Evolutionary conservation across 108 stramenopile genomes (phyloP).

Genomic region (Nitzschia palea): DNA sequence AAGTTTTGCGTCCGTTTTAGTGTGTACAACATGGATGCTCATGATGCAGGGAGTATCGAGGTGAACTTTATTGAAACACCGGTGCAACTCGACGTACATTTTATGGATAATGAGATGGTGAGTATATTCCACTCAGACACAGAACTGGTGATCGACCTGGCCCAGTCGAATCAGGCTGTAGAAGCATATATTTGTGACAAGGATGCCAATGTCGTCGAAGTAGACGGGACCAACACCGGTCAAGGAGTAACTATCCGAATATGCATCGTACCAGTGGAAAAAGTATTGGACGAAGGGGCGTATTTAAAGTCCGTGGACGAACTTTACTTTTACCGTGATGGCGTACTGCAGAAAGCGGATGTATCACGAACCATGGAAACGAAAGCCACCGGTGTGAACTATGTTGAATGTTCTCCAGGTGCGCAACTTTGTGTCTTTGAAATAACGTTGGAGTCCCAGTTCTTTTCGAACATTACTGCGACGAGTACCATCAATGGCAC

Average conservation of each 20-base stretch:
- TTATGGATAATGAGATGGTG: not conserved
- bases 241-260: conserved; percentile 9
- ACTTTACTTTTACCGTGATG: not conserved
- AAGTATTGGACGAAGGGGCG: not conserved
- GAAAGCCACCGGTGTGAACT: not conserved
- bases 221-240: not conserved
- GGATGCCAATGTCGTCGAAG: conserved; percentile 1
- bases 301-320: not conserved
- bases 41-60: not conserved
- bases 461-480: not conserved
- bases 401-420: not conserved
- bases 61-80: conserved; percentile 7
- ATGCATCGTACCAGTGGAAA: not conserved
- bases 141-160: not conserved
- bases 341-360: not conserved
- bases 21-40: conserved; percentile 5
- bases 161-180: not conserved
- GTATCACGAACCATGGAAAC: not conserved
- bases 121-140: not conserved
- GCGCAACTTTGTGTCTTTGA: conserved; percentile 1
- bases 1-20: conserved; percentile 9
- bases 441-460: not conserved
- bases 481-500: not conserved
- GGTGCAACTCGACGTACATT: not conserved
- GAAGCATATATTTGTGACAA: conserved; percentile 6